Percentiles rank a stretch among this genome's conserved stretches.
These are phyloP conservation scores for Crithidia brevicula DNA, from an alignment of 208 protist species.

Conservation along the genomic window DNA sequence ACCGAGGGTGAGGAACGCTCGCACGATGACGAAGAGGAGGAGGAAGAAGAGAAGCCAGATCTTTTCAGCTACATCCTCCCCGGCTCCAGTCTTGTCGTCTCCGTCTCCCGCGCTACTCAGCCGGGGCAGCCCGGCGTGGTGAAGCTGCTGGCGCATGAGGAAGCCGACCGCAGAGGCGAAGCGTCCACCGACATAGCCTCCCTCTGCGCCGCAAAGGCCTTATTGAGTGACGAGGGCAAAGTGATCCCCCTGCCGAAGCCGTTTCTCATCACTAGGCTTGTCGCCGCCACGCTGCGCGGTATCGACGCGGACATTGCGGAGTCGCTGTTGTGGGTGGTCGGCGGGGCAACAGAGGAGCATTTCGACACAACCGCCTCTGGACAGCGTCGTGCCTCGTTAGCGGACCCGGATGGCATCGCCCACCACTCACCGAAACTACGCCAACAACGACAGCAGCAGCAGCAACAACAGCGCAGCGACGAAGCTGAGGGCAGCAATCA, in stretches of 20 bases:
- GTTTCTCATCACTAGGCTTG: slow-evolving; percentile 69
- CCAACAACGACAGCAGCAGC: neutral
- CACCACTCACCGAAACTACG: neutral
- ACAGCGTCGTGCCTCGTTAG: neutral
- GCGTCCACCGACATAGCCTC: slow-evolving; percentile 15
- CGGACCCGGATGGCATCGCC: neutral
- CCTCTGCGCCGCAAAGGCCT: slow-evolving; percentile 39
- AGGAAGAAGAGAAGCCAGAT: slow-evolving; percentile 14
- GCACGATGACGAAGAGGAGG: slow-evolving; percentile 2
- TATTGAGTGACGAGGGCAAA: slow-evolving; percentile 48
- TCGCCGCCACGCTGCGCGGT: slow-evolving; percentile 49
- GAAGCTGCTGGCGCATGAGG: slow-evolving; percentile 24
- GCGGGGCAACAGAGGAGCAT: neutral
- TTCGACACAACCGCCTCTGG: no score
- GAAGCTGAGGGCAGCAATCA: slow-evolving; percentile 1
- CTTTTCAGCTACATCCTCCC: slow-evolving; percentile 33
- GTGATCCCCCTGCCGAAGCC: slow-evolving; percentile 39
- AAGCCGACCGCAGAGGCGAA: slow-evolving; percentile 23
- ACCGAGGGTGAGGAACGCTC: neutral
- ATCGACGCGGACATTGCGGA: slow-evolving; percentile 31
- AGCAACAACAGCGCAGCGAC: neutral
- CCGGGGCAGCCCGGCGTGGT: slow-evolving; percentile 16
- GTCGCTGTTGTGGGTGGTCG: slow-evolving; percentile 36
- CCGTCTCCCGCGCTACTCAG: slow-evolving; percentile 12
- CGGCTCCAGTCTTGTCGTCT: slow-evolving; percentile 32